Evolutionary conservation across 179 eudicot genomes (phyloP).

Genomic region (Vitellaria paradoxa): DNA sequence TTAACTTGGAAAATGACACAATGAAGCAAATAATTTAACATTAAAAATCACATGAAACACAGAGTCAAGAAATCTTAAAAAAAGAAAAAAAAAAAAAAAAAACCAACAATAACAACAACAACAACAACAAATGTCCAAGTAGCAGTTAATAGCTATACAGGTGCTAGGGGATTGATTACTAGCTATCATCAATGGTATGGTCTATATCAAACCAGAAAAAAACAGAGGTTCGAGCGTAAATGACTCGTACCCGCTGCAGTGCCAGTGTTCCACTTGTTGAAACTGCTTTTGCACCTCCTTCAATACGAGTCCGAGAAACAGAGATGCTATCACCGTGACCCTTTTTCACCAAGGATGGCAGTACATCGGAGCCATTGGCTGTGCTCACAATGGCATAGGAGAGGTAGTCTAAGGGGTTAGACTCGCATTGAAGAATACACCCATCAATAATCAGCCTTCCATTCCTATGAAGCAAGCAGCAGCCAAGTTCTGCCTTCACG

Average conservation of each 20-base stretch:
- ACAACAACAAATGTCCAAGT: not conserved
- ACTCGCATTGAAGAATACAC: slow-evolving; percentile 87
- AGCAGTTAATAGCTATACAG: not conserved
- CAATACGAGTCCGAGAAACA: slow-evolving; percentile 74
- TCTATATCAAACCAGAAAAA: slow-evolving; percentile 95
- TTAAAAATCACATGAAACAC: not conserved
- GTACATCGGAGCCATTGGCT: slow-evolving; percentile 40
- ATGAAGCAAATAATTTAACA: not conserved
- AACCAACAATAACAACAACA: not conserved
- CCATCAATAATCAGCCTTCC: slow-evolving; percentile 87
- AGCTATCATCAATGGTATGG: slow-evolving; percentile 26
- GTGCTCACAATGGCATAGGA: slow-evolving; percentile 88
- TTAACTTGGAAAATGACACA: not conserved
- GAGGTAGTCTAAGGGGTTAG: slow-evolving; percentile 83
- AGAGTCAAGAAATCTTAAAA: not conserved
- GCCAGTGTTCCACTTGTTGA: slow-evolving; percentile 72
- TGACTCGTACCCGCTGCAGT: slow-evolving; percentile 76
- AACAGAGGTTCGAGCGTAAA: slow-evolving; percentile 70
- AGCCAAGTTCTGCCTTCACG: slow-evolving; percentile 87
- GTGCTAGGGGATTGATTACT: not conserved
- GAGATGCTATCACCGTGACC: slow-evolving; percentile 50
- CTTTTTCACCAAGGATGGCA: slow-evolving; percentile 21
- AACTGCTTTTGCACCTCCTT: slow-evolving; percentile 92
- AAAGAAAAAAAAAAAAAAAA: no score
- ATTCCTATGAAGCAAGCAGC: slow-evolving; percentile 93